These are phyloP conservation scores for Crepidotus variabilis DNA, from an alignment of 768 basidiomycete species.

Conservation along the genomic window DNA sequence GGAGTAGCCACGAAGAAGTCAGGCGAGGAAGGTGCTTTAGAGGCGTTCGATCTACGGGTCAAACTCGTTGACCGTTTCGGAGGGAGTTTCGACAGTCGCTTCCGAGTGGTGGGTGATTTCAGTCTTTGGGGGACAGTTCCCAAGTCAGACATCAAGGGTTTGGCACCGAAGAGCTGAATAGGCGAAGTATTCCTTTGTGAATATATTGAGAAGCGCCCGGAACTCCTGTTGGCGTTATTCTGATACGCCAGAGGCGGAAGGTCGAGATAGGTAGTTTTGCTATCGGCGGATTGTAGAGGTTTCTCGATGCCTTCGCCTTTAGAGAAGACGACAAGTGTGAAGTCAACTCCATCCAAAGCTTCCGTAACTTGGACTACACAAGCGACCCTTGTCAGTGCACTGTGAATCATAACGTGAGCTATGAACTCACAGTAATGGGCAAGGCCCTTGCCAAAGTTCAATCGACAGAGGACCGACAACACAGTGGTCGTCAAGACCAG, in stretches of 20 bases:
- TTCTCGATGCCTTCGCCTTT: not conserved
- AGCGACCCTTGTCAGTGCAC: not conserved
- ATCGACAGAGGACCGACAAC: constrained; percentile 44
- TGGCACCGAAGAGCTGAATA: constrained; percentile 1
- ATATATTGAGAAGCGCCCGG: not conserved
- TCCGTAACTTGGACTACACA: constrained; percentile 34
- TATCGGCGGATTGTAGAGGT: not conserved
- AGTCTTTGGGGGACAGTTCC: not conserved
- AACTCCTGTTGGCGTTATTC: not conserved
- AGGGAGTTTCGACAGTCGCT: not conserved
- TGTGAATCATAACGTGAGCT: not conserved
- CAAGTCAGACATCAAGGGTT: constrained; percentile 4
- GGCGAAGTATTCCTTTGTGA: not conserved
- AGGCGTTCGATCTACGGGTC: not conserved
- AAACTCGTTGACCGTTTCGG: not conserved
- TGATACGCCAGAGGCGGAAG: constrained; percentile 1
- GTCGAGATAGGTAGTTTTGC: not conserved
- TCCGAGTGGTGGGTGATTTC: not conserved
- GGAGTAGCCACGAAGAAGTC: not conserved
- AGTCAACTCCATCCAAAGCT: constrained; percentile 38
- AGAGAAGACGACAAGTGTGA: constrained; percentile 38
- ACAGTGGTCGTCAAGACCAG: constrained; percentile 37
- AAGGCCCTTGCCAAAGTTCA: constrained; percentile 53
- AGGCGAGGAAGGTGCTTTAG: not conserved
- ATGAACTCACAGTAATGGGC: constrained; percentile 43